Conservation (phyloP, 78 protist species). For the Mantamonas sphyraenae region DNA sequence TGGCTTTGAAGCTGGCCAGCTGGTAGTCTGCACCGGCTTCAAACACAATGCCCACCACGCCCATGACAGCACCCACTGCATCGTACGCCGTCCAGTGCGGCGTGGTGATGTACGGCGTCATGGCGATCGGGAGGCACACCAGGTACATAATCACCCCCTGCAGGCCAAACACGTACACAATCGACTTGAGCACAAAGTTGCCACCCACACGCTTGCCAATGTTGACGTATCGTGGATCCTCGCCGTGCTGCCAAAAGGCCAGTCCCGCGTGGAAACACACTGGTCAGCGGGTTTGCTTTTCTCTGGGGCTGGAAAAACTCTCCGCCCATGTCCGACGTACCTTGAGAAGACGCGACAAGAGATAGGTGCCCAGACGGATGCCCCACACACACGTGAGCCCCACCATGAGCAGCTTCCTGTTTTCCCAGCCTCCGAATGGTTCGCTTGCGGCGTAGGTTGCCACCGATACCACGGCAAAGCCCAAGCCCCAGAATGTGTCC, state of each 20-base stretch:
- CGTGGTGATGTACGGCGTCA: not conserved
- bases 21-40: constrained; percentile 18
- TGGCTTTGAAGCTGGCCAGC: not conserved
- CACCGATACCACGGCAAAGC: too few relatives aligned
- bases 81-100: not conserved
- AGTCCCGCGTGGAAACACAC: not conserved
- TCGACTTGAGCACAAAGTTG: not conserved
- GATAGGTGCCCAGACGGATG: not conserved
- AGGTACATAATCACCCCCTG: not conserved
- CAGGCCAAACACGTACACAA: not conserved
- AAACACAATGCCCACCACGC: not conserved
- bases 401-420: not conserved
- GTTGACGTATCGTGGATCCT: not conserved
- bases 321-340: not conserved
- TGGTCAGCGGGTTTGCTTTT: not conserved
- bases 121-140: not conserved
- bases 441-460: too few relatives aligned
- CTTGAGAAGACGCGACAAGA: not conserved
- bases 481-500: too few relatives aligned
- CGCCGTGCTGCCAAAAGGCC: too few relatives aligned
- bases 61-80: not conserved
- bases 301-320: too few relatives aligned
- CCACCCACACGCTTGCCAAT: not conserved
- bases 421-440: too few relatives aligned
- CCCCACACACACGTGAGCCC: not conserved